These are phyloP conservation scores for Colletotrichum sp. DNA, from an alignment of 2,329 filamentous ascomycete species.

Conservation along the genomic window DNA sequence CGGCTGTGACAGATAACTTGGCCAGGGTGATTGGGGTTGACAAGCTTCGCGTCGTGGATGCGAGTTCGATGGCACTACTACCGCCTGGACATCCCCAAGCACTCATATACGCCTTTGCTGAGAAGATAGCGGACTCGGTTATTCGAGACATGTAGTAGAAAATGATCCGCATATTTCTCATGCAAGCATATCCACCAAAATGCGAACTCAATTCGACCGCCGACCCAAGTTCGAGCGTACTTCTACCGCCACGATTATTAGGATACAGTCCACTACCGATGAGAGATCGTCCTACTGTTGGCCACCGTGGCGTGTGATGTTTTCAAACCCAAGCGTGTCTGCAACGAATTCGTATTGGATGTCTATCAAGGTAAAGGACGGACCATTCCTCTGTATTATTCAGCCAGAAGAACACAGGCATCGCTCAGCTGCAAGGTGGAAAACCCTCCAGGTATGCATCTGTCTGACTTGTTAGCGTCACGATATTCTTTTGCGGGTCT, in stretches of 20 bases:
- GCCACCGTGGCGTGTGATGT: neutral
- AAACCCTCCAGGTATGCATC: neutral
- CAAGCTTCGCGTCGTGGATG: neutral
- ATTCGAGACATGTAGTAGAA: neutral
- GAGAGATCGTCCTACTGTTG: neutral
- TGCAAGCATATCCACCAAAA: neutral
- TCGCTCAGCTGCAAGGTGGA: neutral
- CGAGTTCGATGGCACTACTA: conserved; percentile 3
- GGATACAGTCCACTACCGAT: neutral
- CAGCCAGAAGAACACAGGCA: neutral
- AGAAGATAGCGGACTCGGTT: conserved; percentile 29
- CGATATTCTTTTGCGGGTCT: neutral
- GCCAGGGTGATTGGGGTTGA: neutral
- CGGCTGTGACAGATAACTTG: neutral
- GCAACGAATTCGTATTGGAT: neutral
- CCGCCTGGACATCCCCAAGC: conserved; percentile 25
- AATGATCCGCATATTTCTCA: neutral
- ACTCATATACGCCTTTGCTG: conserved; percentile 28
- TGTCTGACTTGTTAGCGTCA: neutral
- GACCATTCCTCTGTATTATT: neutral
- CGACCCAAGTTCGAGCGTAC: neutral
- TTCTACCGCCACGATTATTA: neutral
- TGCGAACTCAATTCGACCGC: neutral
- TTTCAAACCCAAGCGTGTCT: neutral
- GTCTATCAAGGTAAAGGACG: neutral